These are phyloP conservation scores for Chrysosporium keratinophilum DNA, from an alignment of 2,329 filamentous ascomycete species.

Conservation along the genomic window DNA sequence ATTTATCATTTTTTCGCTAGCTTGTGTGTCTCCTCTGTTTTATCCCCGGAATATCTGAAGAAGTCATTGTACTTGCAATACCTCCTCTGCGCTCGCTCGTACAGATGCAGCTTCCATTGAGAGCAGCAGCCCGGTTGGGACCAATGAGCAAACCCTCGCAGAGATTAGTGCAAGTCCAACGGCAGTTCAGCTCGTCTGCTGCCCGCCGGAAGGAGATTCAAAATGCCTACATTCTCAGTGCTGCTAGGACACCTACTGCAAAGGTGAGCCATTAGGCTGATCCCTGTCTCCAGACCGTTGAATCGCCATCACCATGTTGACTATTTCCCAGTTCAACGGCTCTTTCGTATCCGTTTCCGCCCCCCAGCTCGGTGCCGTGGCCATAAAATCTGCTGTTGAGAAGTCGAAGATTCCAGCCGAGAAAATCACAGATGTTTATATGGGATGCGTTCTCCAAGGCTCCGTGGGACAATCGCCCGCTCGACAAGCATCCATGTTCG, in stretches of 20 bases:
- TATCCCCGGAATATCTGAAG: too few species aligned
- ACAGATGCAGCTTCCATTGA: constrained; percentile 20
- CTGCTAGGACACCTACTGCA: constrained; percentile 75
- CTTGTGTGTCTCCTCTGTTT: too few species aligned
- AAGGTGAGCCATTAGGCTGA: constrained; percentile 48
- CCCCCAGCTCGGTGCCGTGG: constrained; percentile 76
- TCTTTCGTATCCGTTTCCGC: constrained; percentile 73
- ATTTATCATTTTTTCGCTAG: too few species aligned
- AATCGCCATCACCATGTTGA: constrained; percentile 2
- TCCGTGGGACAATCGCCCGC: constrained; percentile 82
- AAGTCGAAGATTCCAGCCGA: constrained; percentile 74
- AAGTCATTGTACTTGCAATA: too few species aligned
- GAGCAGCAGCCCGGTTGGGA: constrained; percentile 23
- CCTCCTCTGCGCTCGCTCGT: not conserved
- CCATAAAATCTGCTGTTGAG: constrained; percentile 80
- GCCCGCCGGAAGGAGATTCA: constrained; percentile 55
- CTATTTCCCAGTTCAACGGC: constrained; percentile 71
- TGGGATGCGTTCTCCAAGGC: constrained; percentile 88
- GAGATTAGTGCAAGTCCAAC: constrained; percentile 38
- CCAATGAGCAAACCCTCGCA: constrained; percentile 23
- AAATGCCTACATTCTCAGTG: constrained; percentile 90
- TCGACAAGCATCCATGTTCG: constrained; percentile 79
- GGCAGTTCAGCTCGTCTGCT: constrained; percentile 45
- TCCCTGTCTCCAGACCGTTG: not conserved
- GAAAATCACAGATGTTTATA: constrained; percentile 85